These are phyloP conservation scores for Ceratobasidium sp. DNA, from an alignment of 1,284 basidiomycete genomes.

Conservation along the genomic window DNA sequence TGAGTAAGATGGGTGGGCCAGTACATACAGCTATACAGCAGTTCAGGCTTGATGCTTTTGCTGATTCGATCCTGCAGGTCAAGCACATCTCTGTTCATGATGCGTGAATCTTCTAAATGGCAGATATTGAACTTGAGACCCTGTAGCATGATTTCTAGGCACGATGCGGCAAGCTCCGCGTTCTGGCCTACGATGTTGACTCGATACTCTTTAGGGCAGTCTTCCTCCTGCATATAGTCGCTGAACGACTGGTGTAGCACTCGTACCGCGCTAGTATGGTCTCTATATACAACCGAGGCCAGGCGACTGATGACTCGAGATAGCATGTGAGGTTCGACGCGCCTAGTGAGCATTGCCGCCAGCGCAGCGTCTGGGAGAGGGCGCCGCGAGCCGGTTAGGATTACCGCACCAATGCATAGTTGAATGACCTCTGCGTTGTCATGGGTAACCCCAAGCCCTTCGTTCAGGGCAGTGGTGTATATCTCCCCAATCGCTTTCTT, in stretches of 20 bases:
- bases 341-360: not conserved
- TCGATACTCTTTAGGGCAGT: not conserved
- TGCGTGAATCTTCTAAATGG: not conserved
- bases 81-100: not conserved
- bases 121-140: conserved; percentile 30
- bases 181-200: not conserved
- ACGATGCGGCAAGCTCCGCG: not conserved
- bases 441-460: not conserved
- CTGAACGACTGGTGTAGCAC: conserved; percentile 21
- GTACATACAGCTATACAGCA: conserved; percentile 21
- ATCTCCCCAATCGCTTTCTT: conserved; percentile 3
- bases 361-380: conserved; percentile 15
- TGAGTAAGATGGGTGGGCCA: conserved; percentile 9
- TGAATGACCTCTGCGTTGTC: not conserved
- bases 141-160: conserved; percentile 8
- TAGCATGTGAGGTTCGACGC: not conserved
- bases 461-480: conserved; percentile 24
- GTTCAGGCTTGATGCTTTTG: not conserved
- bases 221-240: not conserved
- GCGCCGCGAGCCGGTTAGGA: not conserved
- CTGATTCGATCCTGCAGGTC: not conserved
- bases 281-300: not conserved
- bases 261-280: conserved; percentile 2
- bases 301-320: not conserved
- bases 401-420: not conserved